Evolutionary conservation across 2,329 filamentous ascomycete species (phyloP).

Genomic region (Fusarium vanettenii): DNA sequence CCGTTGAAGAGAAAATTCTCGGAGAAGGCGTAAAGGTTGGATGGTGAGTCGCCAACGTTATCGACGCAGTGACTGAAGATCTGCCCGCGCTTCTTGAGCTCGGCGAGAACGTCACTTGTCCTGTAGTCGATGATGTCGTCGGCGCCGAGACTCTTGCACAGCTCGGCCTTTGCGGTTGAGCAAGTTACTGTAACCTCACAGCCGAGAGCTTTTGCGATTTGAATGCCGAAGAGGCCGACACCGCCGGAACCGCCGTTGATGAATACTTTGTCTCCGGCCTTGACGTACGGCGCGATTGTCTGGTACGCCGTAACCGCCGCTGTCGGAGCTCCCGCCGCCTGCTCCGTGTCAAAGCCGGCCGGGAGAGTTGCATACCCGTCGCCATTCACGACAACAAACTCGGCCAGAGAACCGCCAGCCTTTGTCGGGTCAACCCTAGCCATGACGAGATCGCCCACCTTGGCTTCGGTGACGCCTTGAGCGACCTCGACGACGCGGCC

Average conservation of each 20-base stretch:
- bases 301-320: slow-evolving; percentile 63
- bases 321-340: slow-evolving; percentile 57
- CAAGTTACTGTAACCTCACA: slow-evolving; percentile 71
- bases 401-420: slow-evolving; percentile 55
- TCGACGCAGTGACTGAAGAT: slow-evolving; percentile 67
- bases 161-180: slow-evolving; percentile 67
- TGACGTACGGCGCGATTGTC: slow-evolving; percentile 59
- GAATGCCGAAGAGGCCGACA: slow-evolving; percentile 70
- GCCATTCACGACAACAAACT: slow-evolving; percentile 53
- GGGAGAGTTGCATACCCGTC: slow-evolving; percentile 54
- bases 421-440: slow-evolving; percentile 48
- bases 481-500: slow-evolving; percentile 58
- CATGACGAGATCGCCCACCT: slow-evolving; percentile 57
- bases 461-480: slow-evolving; percentile 43
- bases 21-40: slow-evolving; percentile 63
- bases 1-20: slow-evolving; percentile 61
- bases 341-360: slow-evolving; percentile 51
- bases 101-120: slow-evolving; percentile 57
- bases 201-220: slow-evolving; percentile 72
- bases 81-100: slow-evolving; percentile 58
- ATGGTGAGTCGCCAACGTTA: slow-evolving; percentile 64
- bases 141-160: slow-evolving; percentile 70
- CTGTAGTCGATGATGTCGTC: slow-evolving; percentile 75
- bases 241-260: slow-evolving; percentile 76
- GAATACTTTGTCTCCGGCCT: slow-evolving; percentile 67